These are phyloP conservation scores for Fomes fomentarius DNA, from an alignment of 1,284 basidiomycete genomes.

Conservation along the genomic window DNA sequence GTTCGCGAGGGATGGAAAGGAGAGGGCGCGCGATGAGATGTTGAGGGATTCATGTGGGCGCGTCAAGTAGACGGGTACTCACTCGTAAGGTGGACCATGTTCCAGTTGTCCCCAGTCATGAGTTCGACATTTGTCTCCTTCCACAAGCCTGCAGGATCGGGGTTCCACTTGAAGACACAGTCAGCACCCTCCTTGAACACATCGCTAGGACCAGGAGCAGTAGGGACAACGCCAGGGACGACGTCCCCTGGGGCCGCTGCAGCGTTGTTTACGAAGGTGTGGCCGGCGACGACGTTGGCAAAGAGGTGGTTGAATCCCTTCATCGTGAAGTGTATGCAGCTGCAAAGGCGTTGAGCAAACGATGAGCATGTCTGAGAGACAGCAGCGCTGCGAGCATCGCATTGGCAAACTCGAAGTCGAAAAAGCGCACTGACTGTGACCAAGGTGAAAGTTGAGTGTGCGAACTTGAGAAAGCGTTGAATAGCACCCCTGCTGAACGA, in stretches of 20 bases:
- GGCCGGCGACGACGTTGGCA: not conserved
- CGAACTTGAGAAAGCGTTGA: no score
- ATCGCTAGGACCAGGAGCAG: slow-evolving; percentile 47
- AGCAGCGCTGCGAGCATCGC: no score
- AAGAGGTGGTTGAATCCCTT: not conserved
- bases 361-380: no score
- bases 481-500: no score
- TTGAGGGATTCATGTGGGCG: slow-evolving; percentile 37
- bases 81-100: slow-evolving; percentile 72
- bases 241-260: not conserved
- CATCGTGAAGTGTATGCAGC: not conserved
- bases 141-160: slow-evolving; percentile 62
- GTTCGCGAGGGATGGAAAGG: not conserved
- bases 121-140: slow-evolving; percentile 71
- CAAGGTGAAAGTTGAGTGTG: no score
- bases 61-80: not conserved
- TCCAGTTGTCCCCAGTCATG: slow-evolving; percentile 76
- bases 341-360: no score
- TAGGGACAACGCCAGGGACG: slow-evolving; percentile 40
- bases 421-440: no score
- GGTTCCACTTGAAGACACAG: slow-evolving; percentile 59
- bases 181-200: slow-evolving; percentile 56
- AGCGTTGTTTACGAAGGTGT: not conserved
- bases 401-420: no score
- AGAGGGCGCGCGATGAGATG: not conserved